These are phyloP conservation scores for Fusarium sulawesiense DNA, from an alignment of 2,329 filamentous ascomycete species.

Conservation along the genomic window DNA sequence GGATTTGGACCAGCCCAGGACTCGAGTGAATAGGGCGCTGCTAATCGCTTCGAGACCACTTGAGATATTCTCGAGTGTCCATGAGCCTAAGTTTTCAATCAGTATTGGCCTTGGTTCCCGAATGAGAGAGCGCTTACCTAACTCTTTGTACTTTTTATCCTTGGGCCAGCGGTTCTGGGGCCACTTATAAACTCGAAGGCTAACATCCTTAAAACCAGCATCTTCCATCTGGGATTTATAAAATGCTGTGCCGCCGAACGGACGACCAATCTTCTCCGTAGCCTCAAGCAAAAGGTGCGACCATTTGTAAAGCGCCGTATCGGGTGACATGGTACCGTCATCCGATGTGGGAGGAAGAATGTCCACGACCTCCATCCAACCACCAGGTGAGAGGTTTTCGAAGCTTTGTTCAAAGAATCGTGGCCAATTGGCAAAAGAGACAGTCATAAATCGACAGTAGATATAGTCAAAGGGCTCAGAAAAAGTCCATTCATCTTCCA, in stretches of 20 bases:
- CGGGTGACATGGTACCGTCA: conserved; percentile 18
- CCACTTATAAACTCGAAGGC: conserved; percentile 58
- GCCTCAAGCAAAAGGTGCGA: conserved; percentile 42
- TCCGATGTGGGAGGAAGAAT: conserved; percentile 16
- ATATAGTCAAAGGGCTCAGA: conserved; percentile 43
- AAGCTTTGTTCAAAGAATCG: conserved; percentile 36
- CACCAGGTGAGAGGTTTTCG: conserved; percentile 35
- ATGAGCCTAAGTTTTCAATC: not conserved
- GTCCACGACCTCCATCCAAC: conserved; percentile 43
- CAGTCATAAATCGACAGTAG: conserved; percentile 38
- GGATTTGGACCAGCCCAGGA: conserved; percentile 40
- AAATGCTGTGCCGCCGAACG: conserved; percentile 36
- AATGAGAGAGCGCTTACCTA: conserved; percentile 48
- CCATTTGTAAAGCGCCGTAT: conserved; percentile 38
- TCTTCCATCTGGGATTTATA: conserved; percentile 52
- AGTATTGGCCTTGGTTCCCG: fast-evolving
- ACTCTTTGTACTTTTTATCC: conserved; percentile 60
- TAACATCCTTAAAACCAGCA: conserved; percentile 63
- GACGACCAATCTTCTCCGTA: conserved; percentile 44
- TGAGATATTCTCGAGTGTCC: conserved; percentile 37
- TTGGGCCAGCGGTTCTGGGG: conserved; percentile 63
- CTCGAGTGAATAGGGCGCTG: conserved; percentile 44
- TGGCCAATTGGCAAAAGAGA: conserved; percentile 32
- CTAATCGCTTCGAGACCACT: conserved; percentile 43
- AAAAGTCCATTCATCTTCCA: conserved; percentile 43